Conservation (phyloP, 148 eudicot species). For the Silene uniflora region DNA sequence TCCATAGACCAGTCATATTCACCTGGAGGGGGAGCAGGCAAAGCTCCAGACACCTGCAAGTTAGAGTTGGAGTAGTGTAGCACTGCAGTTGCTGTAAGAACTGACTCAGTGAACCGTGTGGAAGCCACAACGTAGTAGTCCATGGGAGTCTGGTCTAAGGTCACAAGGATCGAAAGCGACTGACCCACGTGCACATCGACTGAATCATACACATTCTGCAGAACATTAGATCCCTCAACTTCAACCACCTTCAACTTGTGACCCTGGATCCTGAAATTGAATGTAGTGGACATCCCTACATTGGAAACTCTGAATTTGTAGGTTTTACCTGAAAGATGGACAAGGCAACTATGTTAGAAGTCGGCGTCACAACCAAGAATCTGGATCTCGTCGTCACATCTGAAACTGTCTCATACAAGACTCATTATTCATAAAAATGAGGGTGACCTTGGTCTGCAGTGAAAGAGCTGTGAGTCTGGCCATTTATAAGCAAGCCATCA, state of each 20-base stretch:
- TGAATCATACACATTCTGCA: constrained; percentile 66
- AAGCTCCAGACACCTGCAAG: constrained; percentile 59
- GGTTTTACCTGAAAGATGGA: constrained; percentile 66
- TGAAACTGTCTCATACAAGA: background rate
- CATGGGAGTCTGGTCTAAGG: constrained; percentile 71
- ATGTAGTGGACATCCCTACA: constrained; percentile 65
- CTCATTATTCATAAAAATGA: background rate
- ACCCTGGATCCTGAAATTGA: constrained; percentile 87
- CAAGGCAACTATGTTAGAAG: background rate
- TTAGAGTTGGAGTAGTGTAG: constrained; percentile 71
- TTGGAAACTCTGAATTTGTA: constrained; percentile 89
- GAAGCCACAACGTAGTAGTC: constrained; percentile 91
- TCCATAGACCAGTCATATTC: constrained; percentile 66
- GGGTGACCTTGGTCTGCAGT: constrained; percentile 70
- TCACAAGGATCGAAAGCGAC: constrained; percentile 74
- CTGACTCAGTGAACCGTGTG: constrained; percentile 54
- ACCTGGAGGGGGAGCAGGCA: constrained; percentile 59
- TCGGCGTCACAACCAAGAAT: background rate
- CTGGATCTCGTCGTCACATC: background rate
- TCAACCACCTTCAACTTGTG: constrained; percentile 84
- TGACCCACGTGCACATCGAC: constrained; percentile 91
- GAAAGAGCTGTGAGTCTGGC: constrained; percentile 50
- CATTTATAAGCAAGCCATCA: constrained; percentile 78
- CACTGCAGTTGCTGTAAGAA: constrained; percentile 47
- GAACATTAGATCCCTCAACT: constrained; percentile 85